Conservation (phyloP, 306 rosid species). For the Rubus idaeus region DNA sequence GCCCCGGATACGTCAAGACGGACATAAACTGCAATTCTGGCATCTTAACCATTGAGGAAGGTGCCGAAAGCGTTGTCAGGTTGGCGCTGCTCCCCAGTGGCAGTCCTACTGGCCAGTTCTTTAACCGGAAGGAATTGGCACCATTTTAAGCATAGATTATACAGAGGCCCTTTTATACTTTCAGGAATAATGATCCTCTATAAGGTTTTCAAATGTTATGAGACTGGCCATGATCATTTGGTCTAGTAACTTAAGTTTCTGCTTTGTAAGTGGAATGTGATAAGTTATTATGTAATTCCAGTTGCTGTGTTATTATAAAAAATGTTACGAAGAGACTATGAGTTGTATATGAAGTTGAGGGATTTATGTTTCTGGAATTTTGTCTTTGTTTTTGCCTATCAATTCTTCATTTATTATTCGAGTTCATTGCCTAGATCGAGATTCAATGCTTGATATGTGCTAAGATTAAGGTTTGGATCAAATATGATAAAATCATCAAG, state of each 20-base stretch:
- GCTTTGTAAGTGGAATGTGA: too few relatives aligned
- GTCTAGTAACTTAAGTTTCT: too few relatives aligned
- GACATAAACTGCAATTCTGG: constrained; percentile 37
- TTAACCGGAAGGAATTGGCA: constrained; percentile 18
- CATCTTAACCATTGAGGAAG: constrained; percentile 29
- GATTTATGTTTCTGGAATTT: too few relatives aligned
- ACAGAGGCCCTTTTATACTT: not conserved
- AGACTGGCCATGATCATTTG: too few relatives aligned
- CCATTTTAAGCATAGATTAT: constrained; percentile 6
- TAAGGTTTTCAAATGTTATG: not conserved
- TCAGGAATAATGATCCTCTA: not conserved
- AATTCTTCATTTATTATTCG: not conserved
- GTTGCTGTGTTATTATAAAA: too few relatives aligned
- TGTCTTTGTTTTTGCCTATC: not conserved
- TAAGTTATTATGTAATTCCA: too few relatives aligned
- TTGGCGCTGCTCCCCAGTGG: constrained; percentile 35
- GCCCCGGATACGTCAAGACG: constrained; percentile 39
- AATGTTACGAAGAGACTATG: too few relatives aligned
- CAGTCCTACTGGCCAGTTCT: constrained; percentile 44
- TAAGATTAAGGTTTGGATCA: not conserved
- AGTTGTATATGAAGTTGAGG: too few relatives aligned
- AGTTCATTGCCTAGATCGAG: not conserved
- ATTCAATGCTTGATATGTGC: not conserved
- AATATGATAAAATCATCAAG: not conserved
- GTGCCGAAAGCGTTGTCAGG: constrained; percentile 41